Percentiles rank a stretch among this genome's conserved stretches.
These are phyloP conservation scores for Populus alba DNA, from an alignment of 345 rosid genomes.

Conservation along the genomic window DNA sequence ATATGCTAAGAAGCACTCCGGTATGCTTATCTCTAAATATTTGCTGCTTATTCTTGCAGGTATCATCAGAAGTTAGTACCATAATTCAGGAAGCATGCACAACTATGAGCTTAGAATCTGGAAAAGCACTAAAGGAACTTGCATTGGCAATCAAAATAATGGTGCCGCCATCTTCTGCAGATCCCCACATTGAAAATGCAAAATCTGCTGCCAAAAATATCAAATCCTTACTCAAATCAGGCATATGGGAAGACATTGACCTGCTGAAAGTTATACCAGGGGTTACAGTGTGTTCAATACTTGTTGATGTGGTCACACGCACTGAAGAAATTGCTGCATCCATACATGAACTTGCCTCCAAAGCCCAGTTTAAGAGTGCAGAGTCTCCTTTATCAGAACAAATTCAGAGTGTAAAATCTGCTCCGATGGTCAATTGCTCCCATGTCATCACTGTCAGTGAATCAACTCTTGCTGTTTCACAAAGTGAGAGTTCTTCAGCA, in stretches of 20 bases:
- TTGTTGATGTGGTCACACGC: conserved; percentile 46
- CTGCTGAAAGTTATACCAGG: conserved; percentile 34
- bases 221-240: conserved; percentile 40
- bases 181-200: conserved; percentile 37
- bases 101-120: conserved; percentile 47
- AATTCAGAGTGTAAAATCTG: not conserved
- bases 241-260: conserved; percentile 39
- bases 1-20: too few relatives aligned
- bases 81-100: conserved; percentile 38
- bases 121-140: conserved; percentile 50
- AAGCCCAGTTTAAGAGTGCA: conserved; percentile 34
- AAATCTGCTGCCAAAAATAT: conserved; percentile 31
- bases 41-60: conserved; percentile 27
- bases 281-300: conserved; percentile 42
- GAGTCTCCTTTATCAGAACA: conserved; percentile 12
- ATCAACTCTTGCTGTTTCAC: not conserved
- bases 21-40: too few relatives aligned
- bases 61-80: conserved; percentile 30
- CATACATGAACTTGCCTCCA: conserved; percentile 45
- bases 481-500: conserved; percentile 1
- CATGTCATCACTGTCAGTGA: conserved; percentile 15
- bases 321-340: conserved; percentile 48
- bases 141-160: conserved; percentile 42
- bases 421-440: not conserved
- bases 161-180: conserved; percentile 36